Evolutionary conservation across 1,284 basidiomycete species (phyloP), one percentile per base, ranked within the genome.

Genomic region (Veloboletus limbatus): DNA sequence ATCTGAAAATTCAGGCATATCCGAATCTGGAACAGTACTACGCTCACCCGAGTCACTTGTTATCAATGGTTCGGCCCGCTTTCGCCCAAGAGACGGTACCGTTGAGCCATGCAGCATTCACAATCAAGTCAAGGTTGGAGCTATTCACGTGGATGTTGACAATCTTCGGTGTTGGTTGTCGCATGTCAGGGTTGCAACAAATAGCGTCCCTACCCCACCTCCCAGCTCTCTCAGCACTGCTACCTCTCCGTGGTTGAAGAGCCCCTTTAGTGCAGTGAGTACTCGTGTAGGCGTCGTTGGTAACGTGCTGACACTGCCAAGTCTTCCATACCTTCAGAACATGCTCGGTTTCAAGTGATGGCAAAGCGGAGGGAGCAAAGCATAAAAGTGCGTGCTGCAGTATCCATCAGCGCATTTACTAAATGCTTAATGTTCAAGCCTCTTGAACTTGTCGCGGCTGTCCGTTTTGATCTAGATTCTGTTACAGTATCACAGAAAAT

Each of bases 81-180:
- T 87, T 52, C 78, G 77, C 60, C 82, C 85, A 2, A 74, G 74
- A 50, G 69, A 73, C 40, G 76, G 78, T 10, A 60, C 65, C n/a
- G 58, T 85, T 31, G 76, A 83, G 53, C 67, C 71, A 2, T 74
- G 77, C 45, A 81, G 80, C 38, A 59, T 85, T 31, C 69, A 73
- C n/a, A 65, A 69, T 10, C 67, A 67, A 6, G 57, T 85, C 35
- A 67, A 66, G 38, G 51, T 82, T 14, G 77, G 73, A 26, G 68
- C 74, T 37, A 69, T 78, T 39, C 68, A 71, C 31, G 49, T 81
- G 5, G 74, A 80, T 44, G 59, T 78, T 32, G 76, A 80, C 50
- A 62, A 49, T 44, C 43, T 67, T 40, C 49, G 44, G 20, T 35
- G 37, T 33, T 64, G 54, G 52, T 38, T 60, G 27, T 62, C 50